These are phyloP conservation scores for Diplosphaera chodatii DNA, from an alignment of 139 green algal species.

Conservation along the genomic window DNA sequence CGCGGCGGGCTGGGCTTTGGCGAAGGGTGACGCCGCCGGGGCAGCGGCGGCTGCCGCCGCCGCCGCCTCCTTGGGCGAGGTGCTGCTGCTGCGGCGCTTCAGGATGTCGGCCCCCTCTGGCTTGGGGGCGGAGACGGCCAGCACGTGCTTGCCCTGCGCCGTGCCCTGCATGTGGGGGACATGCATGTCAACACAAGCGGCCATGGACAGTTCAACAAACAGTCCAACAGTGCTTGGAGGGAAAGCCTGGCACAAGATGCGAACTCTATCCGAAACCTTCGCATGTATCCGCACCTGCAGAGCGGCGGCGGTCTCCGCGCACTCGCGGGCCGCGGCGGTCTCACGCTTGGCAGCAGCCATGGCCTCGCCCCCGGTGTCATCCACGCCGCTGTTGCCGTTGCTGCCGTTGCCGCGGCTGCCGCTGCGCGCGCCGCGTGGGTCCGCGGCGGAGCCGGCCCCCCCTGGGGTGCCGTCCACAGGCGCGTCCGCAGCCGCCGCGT, in stretches of 20 bases:
- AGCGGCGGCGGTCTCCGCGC: slow-evolving; percentile 3
- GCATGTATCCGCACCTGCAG: too few relatives aligned
- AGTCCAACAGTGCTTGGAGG: too few relatives aligned
- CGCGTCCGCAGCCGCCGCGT: too few relatives aligned
- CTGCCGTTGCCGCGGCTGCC: slow-evolving; percentile 23
- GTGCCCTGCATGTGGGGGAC: too few relatives aligned
- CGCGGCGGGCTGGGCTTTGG: too few relatives aligned
- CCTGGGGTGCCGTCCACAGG: too few relatives aligned
- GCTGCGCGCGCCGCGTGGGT: background rate
- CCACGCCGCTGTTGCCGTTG: slow-evolving; percentile 34
- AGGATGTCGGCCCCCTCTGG: background rate
- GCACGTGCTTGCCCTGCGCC: slow-evolving; percentile 27
- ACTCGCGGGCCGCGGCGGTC: background rate
- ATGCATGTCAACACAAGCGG: too few relatives aligned
- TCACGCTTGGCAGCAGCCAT: background rate
- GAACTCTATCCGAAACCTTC: too few relatives aligned
- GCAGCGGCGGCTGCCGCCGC: background rate
- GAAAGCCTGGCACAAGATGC: too few relatives aligned
- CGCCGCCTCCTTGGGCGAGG: background rate
- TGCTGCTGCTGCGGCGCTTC: background rate
- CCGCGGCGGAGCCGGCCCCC: too few relatives aligned
- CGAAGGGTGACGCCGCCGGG: too few relatives aligned
- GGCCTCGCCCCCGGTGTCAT: slow-evolving; percentile 14
- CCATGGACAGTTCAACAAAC: too few relatives aligned
- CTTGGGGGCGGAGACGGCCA: background rate